These are phyloP conservation scores for Lagerstroemia speciosa DNA, from an alignment of 345 rosid species.

Conservation along the genomic window DNA sequence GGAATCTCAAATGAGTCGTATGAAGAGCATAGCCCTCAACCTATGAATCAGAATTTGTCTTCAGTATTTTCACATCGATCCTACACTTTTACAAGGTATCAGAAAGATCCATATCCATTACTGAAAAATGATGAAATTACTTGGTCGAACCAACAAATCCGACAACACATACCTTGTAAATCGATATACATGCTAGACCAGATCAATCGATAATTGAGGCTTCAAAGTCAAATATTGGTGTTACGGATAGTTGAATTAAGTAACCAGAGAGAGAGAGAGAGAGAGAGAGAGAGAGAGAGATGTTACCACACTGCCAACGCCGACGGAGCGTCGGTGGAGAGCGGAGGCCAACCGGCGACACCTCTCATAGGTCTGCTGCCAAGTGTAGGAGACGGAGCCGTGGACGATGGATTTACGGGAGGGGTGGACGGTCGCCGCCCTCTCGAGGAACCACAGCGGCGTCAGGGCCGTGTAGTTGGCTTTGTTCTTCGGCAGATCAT, in stretches of 20 bases:
- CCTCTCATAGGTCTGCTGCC: slow-evolving; percentile 70
- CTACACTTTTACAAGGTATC: too few species aligned
- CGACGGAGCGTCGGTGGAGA: slow-evolving; percentile 50
- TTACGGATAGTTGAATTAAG: too few species aligned
- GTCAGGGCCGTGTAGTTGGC: slow-evolving; percentile 85
- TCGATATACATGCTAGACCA: too few species aligned
- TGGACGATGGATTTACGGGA: slow-evolving; percentile 55
- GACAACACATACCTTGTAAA: too few species aligned
- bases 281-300: neutral
- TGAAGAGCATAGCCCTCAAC: neutral
- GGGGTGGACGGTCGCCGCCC: slow-evolving; percentile 80
- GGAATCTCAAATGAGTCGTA: too few species aligned
- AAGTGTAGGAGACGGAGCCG: slow-evolving; percentile 55
- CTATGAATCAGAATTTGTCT: too few species aligned
- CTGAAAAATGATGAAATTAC: too few species aligned
- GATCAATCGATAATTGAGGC: too few species aligned
- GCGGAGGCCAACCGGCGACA: slow-evolving; percentile 90
- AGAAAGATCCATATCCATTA: too few species aligned
- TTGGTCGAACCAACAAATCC: too few species aligned
- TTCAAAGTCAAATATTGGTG: too few species aligned
- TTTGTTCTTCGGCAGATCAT: slow-evolving; percentile 66
- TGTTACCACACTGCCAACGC: slow-evolving; percentile 61
- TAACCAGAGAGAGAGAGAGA: neutral
- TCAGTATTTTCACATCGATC: too few species aligned
- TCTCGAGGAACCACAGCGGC: slow-evolving; percentile 76